Evolutionary conservation across 1,284 basidiomycete species (phyloP), one percentile per base, ranked within the genome.

Genomic region (Ustilago loliicola): DNA sequence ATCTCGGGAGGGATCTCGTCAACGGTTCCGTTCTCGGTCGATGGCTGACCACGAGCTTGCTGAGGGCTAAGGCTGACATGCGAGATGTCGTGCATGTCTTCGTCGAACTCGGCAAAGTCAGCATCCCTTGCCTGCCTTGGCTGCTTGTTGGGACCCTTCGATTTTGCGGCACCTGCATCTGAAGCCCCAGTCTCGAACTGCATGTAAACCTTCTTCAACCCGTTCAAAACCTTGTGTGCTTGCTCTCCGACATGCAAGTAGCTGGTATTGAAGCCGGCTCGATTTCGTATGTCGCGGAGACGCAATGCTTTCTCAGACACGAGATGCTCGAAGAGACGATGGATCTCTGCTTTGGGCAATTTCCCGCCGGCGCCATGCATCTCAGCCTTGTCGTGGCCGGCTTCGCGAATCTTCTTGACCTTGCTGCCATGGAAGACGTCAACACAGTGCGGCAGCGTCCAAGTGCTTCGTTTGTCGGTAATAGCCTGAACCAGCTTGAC

Each of bases 341-440:
- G 92, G 23, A 90, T 75, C 29, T 91, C 88, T 36, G 90, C 89
- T 11, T 87, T 87, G 4, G 88, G 84, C 45, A 92, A 67, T 23
- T 88, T 76, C 45, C 88, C 88, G 21, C 91, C 92, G 6, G 87
- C 88, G 1, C 91, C 93, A 76, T 90, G 91, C 36, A 88, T 82
- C 2, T 88, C 79, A 19, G 90, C 80, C 40, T 86, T 78, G 73
- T 91, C 88, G 77, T 90, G 89, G 0, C 89, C 88, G 55, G 88
- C 90, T 47, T 88, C 87, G 27, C 85, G 87, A 66, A 92, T 83
- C 63, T 89, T 89, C 36, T 87, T 84, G 27, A 80, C 88, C 56
- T 90, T 90, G 56, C 89, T 89, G 9, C 93, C 94, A 52, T 89
- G 88, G 86, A 92, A 91, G 3, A 91, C 89, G 45, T 90, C 89